phyloP scores from a whole-genome alignment of 2,329 filamentous ascomycete genomes.

The Ascochyta lentis region DNA sequence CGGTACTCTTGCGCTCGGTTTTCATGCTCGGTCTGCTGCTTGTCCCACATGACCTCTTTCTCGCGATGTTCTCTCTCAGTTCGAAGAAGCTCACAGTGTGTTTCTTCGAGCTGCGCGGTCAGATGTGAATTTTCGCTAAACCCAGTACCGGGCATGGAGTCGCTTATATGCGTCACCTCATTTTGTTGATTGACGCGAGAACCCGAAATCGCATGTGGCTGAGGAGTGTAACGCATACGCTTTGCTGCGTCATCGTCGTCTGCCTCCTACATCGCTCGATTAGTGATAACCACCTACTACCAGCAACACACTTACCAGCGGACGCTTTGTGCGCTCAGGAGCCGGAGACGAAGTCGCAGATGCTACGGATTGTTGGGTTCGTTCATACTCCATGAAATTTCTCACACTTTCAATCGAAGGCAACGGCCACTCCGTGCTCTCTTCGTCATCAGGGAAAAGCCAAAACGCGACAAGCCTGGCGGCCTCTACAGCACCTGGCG shows the following conservation, averaged over 20 bases:
- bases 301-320: constrained; percentile 24
- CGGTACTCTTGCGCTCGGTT: constrained; percentile 29
- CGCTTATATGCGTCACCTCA: constrained; percentile 51
- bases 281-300: background rate
- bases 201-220: constrained; percentile 21
- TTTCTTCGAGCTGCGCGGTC: constrained; percentile 16
- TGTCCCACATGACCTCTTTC: constrained; percentile 26
- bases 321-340: constrained; percentile 36
- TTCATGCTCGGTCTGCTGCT: constrained; percentile 39
- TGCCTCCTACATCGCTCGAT: constrained; percentile 23
- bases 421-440: constrained; percentile 35
- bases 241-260: constrained; percentile 40
- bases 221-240: constrained; percentile 44
- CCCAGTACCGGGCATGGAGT: constrained; percentile 48
- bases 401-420: constrained; percentile 42
- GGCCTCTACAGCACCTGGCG: constrained; percentile 30
- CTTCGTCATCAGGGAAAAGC: constrained; percentile 22
- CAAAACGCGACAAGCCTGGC: constrained; percentile 38
- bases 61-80: constrained; percentile 22
- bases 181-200: constrained; percentile 17
- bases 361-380: constrained; percentile 34
- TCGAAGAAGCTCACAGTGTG: constrained; percentile 13
- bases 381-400: constrained; percentile 34
- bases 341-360: constrained; percentile 23
- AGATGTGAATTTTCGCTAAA: constrained; percentile 16